phyloP scores from a whole-genome alignment of 2,329 filamentous ascomycete genomes.

The Colletotrichum scovillei region DNA sequence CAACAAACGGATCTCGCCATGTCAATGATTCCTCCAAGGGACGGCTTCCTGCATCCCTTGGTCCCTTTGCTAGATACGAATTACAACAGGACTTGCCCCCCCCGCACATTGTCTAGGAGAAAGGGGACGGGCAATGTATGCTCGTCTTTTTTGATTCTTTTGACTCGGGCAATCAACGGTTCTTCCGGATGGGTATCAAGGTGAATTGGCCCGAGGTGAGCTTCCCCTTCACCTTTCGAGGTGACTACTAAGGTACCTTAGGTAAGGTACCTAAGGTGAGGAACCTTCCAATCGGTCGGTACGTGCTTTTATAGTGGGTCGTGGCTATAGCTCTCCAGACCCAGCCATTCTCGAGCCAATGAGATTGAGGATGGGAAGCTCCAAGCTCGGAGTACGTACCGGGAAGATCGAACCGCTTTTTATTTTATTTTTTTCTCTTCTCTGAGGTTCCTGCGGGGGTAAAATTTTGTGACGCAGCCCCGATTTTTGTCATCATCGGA shows the following conservation, averaged over 20 bases:
- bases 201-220: too few relatives aligned
- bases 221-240: too few relatives aligned
- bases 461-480: constrained; percentile 39
- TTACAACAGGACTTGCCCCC: too few relatives aligned
- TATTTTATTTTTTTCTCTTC: neutral
- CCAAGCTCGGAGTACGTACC: neutral
- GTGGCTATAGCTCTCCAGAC: neutral
- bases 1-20: neutral
- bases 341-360: neutral
- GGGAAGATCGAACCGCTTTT: constrained; percentile 5
- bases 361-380: neutral
- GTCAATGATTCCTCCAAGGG: neutral
- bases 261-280: too few relatives aligned
- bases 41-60: neutral
- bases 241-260: too few relatives aligned
- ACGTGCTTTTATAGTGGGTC: neutral
- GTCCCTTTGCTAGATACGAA: neutral
- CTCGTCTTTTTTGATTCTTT: too few relatives aligned
- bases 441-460: constrained; percentile 32
- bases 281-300: neutral
- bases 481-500: constrained; percentile 34
- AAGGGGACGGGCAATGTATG: too few relatives aligned
- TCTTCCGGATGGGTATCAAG: too few relatives aligned
- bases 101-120: neutral
- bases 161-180: too few relatives aligned